phyloP scores from a whole-genome alignment of 805 yeast genomes.

The Barnettozyma salicaria region DNA sequence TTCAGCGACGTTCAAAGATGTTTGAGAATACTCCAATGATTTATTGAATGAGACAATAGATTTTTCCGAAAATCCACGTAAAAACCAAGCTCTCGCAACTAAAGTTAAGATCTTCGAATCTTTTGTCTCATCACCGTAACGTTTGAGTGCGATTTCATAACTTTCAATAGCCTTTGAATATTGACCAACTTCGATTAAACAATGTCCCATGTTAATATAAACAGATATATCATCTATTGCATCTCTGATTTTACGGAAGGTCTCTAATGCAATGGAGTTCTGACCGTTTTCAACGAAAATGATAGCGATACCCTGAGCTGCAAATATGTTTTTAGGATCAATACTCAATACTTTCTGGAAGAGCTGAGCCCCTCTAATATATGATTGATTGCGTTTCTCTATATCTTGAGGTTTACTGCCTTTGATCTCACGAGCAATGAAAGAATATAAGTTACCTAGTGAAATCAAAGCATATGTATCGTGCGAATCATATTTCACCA shows the following conservation, averaged over 20 bases:
- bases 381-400: conserved; percentile 65
- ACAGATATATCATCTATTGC: conserved; percentile 80
- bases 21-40: conserved; percentile 56
- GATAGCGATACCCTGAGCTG: conserved; percentile 96
- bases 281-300: conserved; percentile 82
- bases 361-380: conserved; percentile 84
- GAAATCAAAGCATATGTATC: conserved; percentile 87
- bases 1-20: conserved; percentile 41
- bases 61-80: conserved; percentile 66
- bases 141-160: conserved; percentile 72
- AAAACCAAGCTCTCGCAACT: conserved; percentile 84
- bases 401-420: conserved; percentile 38
- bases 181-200: conserved; percentile 74
- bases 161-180: conserved; percentile 81
- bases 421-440: conserved; percentile 73
- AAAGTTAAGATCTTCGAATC: conserved; percentile 65
- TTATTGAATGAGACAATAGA: conserved; percentile 52
- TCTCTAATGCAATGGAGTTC: conserved; percentile 70
- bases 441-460: conserved; percentile 79
- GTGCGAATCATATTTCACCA: conserved; percentile 76
- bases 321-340: conserved; percentile 84
- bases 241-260: conserved; percentile 84
- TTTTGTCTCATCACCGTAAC: conserved; percentile 51
- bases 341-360: conserved; percentile 81
- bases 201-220: conserved; percentile 83